phyloP scores from a whole-genome alignment of 2,329 filamentous ascomycete genomes.

The Venturia nashicola region DNA sequence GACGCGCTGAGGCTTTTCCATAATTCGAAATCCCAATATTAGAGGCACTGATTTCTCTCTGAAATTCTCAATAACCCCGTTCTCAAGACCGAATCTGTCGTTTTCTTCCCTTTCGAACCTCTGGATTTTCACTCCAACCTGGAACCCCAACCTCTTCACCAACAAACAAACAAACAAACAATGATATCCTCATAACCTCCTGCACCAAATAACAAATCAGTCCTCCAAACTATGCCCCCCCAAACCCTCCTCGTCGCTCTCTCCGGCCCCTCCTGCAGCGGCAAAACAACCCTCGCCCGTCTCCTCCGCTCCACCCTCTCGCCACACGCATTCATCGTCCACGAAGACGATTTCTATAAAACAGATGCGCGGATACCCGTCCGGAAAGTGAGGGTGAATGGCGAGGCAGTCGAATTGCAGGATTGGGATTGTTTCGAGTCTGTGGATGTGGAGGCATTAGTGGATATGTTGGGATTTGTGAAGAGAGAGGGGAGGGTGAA shows the following conservation, averaged over 20 bases:
- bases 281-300: constrained; percentile 86
- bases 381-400: constrained; percentile 17
- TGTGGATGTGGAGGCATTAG: constrained; percentile 59
- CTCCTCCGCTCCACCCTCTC: constrained; percentile 51
- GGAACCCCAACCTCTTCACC: neutral
- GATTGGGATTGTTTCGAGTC: constrained; percentile 90
- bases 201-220: neutral
- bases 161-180: neutral
- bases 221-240: constrained; percentile 1
- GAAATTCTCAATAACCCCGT: too few relatives aligned
- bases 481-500: constrained; percentile 49
- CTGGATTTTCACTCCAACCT: neutral
- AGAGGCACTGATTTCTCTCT: too few relatives aligned
- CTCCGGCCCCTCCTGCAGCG: constrained; percentile 82
- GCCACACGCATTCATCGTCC: constrained; percentile 61
- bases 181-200: neutral
- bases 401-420: constrained; percentile 34
- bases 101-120: neutral
- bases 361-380: constrained; percentile 56
- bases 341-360: constrained; percentile 93
- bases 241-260: constrained; percentile 58
- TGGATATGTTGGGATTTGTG: constrained; percentile 56
- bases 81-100: too few relatives aligned
- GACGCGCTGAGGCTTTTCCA: neutral
- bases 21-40: neutral